Evolutionary conservation across 2,329 filamentous ascomycete species (phyloP).

Genomic region (Paecilomyces dactylethromorphus): DNA sequence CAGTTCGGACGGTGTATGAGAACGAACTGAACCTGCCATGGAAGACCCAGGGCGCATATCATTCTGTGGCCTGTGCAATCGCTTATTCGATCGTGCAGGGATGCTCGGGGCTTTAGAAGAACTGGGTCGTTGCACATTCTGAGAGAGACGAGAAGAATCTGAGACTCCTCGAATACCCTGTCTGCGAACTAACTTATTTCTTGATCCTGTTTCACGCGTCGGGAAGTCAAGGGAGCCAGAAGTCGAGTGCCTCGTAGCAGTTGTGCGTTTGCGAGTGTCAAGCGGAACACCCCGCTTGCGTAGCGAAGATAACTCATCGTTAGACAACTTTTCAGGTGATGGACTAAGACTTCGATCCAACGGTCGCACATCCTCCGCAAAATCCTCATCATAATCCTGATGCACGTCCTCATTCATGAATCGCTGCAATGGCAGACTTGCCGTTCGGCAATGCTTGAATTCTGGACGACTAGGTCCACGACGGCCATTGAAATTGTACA

Average conservation of each 20-base stretch:
- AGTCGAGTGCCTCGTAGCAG: neutral
- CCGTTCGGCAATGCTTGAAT: slow-evolving; percentile 22
- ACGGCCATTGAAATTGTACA: slow-evolving; percentile 20
- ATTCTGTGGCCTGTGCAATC: neutral
- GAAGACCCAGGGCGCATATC: neutral
- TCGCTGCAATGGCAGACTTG: slow-evolving; percentile 32
- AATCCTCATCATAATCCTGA: slow-evolving; percentile 15
- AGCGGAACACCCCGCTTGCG: neutral
- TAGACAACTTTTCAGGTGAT: neutral
- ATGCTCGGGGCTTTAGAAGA: neutral
- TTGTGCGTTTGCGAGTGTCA: neutral
- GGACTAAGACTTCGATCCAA: neutral
- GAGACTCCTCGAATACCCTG: neutral
- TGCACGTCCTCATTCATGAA: slow-evolving; percentile 33
- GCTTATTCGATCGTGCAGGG: neutral
- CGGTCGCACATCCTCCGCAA: neutral
- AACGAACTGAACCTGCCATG: neutral
- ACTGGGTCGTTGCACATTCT: neutral
- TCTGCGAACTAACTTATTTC: neutral
- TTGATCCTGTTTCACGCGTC: neutral
- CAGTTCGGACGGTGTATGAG: slow-evolving; percentile 17
- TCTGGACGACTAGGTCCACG: slow-evolving; percentile 14
- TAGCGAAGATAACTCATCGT: neutral
- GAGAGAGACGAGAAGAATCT: neutral
- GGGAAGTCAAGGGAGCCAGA: neutral